These are phyloP conservation scores for Leavenworthia alabamica DNA, from an alignment of 345 rosid species.

Conservation along the genomic window DNA sequence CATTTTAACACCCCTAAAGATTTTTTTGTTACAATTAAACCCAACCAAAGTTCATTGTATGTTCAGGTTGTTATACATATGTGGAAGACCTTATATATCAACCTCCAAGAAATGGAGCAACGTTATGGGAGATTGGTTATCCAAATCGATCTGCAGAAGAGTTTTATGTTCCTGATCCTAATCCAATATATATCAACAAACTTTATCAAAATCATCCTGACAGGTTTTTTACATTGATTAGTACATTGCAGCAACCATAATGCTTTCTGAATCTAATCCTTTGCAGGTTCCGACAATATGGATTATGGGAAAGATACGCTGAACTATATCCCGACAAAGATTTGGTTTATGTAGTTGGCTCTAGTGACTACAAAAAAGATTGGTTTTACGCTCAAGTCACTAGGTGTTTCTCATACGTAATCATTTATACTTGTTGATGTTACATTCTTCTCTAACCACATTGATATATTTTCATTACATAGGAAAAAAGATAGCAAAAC, in stretches of 20 bases:
- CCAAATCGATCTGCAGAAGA: constrained; percentile 81
- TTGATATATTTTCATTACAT: not conserved
- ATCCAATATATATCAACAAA: constrained; percentile 57
- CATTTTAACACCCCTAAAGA: not conserved
- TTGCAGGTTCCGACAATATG: constrained; percentile 73
- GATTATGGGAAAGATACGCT: too few relatives aligned
- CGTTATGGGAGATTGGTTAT: constrained; percentile 89
- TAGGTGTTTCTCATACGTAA: constrained; percentile 32
- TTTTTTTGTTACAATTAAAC: not conserved
- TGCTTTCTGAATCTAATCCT: not conserved
- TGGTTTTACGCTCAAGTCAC: constrained; percentile 81
- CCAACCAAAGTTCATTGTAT: not conserved
- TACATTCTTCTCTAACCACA: not conserved
- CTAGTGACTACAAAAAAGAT: constrained; percentile 59
- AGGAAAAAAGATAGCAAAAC: constrained; percentile 40
- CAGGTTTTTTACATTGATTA: too few relatives aligned
- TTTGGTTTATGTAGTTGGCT: constrained; percentile 56
- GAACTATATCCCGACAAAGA: constrained; percentile 65
- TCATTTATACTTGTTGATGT: not conserved
- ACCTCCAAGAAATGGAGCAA: constrained; percentile 83
- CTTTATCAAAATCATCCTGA: constrained; percentile 71
- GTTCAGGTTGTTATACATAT: constrained; percentile 47
- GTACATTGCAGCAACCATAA: too few relatives aligned
- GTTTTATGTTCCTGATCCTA: constrained; percentile 73
- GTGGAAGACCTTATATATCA: constrained; percentile 56